Percentiles rank a stretch among this genome's conserved stretches.
phyloP scores from a whole-genome alignment of 495 filamentous ascomycete species.

The Neohortaea acidophila region DNA sequence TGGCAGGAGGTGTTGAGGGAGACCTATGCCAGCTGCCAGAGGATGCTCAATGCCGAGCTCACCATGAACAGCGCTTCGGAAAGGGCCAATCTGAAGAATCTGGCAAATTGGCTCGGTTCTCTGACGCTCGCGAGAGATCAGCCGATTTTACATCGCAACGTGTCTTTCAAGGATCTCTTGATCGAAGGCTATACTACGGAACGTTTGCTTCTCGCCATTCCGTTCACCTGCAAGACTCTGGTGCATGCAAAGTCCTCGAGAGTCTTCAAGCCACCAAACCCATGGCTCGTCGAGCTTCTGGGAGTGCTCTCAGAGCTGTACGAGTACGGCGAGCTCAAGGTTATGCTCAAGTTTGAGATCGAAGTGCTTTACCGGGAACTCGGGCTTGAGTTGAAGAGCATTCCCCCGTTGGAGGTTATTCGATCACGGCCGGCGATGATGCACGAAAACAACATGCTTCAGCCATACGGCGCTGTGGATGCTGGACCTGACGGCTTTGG shows the following conservation, averaged over 20 bases:
- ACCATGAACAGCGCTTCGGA: conserved; percentile 69
- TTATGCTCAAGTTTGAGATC: conserved; percentile 95
- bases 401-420: conserved; percentile 71
- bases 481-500: conserved; percentile 58
- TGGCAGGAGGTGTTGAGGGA: conserved; percentile 85
- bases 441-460: conserved; percentile 12
- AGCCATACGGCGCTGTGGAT: conserved; percentile 10
- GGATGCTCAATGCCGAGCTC: conserved; percentile 73
- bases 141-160: conserved; percentile 89
- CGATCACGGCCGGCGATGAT: conserved; percentile 44
- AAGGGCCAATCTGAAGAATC: conserved; percentile 73
- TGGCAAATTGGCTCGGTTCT: conserved; percentile 83
- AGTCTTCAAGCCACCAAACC: conserved; percentile 87
- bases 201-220: conserved; percentile 77
- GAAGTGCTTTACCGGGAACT: conserved; percentile 90
- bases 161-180: conserved; percentile 89
- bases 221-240: conserved; percentile 92
- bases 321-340: conserved; percentile 76
- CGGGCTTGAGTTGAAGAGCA: conserved; percentile 69
- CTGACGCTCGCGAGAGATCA: conserved; percentile 88
- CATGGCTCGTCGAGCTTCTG: conserved; percentile 92
- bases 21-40: conserved; percentile 73
- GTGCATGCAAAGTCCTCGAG: conserved; percentile 68
- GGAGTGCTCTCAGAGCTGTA: conserved; percentile 80
- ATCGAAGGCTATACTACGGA: conserved; percentile 84